These are phyloP conservation scores for Xylaria sp. DNA, from an alignment of 2,329 filamentous ascomycete species.

Conservation along the genomic window DNA sequence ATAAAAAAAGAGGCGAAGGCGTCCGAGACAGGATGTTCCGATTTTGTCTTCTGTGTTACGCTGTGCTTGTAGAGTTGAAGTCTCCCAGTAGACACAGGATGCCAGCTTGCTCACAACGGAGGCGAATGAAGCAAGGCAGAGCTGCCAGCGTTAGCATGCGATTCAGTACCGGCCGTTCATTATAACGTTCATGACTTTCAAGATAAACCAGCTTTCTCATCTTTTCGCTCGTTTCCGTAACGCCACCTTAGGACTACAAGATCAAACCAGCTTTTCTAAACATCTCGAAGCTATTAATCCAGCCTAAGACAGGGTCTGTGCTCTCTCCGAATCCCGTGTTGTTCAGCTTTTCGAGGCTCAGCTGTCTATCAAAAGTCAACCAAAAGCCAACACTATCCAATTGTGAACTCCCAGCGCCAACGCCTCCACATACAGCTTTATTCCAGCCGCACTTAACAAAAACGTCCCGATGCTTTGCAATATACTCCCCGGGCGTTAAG, in stretches of 20 bases:
- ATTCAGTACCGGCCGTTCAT: no score
- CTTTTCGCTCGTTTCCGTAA: no score
- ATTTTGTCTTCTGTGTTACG: no score
- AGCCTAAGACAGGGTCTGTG: slow-evolving; percentile 53
- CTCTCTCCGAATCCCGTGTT: slow-evolving; percentile 55
- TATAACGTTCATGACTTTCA: no score
- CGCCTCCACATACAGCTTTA: slow-evolving; percentile 49
- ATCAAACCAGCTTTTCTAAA: slow-evolving; percentile 57
- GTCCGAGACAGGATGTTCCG: no score
- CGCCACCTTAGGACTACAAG: slow-evolving; percentile 32
- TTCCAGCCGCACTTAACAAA: slow-evolving; percentile 45
- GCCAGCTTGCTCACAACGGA: no score
- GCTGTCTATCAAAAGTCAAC: slow-evolving; percentile 60
- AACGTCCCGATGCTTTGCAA: slow-evolving; percentile 46
- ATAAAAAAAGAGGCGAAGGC: no score
- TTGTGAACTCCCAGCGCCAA: slow-evolving; percentile 53
- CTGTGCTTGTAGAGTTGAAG: no score
- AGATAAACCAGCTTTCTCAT: no score
- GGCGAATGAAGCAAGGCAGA: no score
- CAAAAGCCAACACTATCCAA: slow-evolving; percentile 58
- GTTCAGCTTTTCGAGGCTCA: slow-evolving; percentile 56
- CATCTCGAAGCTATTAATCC: slow-evolving; percentile 57
- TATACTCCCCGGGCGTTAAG: slow-evolving; percentile 48
- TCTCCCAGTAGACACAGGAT: no score
- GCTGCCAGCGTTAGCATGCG: no score